Conservation (phyloP, 306 rosid genomes). For the Prunus padus region DNA sequence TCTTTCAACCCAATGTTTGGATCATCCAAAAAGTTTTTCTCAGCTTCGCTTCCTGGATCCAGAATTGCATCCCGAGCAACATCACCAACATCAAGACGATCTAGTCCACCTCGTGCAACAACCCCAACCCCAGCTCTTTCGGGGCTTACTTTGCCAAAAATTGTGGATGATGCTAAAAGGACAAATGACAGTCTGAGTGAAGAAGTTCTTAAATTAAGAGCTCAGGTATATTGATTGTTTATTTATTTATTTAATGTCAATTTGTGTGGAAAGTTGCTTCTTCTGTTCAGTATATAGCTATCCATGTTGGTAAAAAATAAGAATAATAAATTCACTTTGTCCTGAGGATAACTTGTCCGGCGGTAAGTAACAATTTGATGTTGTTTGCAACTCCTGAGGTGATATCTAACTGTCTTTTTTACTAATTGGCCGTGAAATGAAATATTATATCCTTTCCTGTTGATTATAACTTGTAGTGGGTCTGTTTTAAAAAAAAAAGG, state of each 20-base stretch:
- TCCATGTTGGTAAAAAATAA: background rate
- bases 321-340: background rate
- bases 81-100: slow-evolving; percentile 70
- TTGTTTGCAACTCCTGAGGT: background rate
- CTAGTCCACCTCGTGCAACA: slow-evolving; percentile 77
- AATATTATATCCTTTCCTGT: background rate
- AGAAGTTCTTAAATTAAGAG: slow-evolving; percentile 71
- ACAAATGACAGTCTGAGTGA: slow-evolving; percentile 67
- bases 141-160: slow-evolving; percentile 60
- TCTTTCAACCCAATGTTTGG: slow-evolving; percentile 78
- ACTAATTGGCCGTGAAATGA: no score
- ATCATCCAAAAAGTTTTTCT: slow-evolving; percentile 77
- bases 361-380: background rate
- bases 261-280: background rate
- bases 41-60: slow-evolving; percentile 90
- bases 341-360: background rate
- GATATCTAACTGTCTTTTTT: background rate
- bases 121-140: slow-evolving; percentile 70
- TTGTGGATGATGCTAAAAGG: slow-evolving; percentile 62
- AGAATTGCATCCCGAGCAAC: slow-evolving; percentile 87
- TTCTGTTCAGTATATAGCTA: background rate
- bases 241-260: background rate
- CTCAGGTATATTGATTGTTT: slow-evolving; percentile 47
- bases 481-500: no score
- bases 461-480: background rate